Evolutionary conservation across 192 early-diverging fungal genomes (phyloP).

Genomic region (Gryganskiella cystojenkinii): DNA sequence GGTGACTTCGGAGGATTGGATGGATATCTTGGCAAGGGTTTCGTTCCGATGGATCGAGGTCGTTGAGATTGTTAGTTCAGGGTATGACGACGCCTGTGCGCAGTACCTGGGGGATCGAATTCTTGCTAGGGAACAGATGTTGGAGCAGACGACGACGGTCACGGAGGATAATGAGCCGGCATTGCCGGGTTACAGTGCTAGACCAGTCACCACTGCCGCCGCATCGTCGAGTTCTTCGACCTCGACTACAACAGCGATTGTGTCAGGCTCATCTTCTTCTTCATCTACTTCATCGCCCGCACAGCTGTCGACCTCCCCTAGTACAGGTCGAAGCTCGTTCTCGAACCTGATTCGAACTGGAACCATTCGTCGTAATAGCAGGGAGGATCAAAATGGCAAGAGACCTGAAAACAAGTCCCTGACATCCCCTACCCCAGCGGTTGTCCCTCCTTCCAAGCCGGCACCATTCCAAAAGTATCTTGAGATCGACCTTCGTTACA

Average conservation of each 20-base stretch:
- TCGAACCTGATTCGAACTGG: not conserved
- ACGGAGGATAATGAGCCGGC: not conserved
- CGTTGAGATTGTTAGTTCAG: conserved; percentile 37
- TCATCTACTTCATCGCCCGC: not conserved
- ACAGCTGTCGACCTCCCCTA: not conserved
- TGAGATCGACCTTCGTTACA: conserved; percentile 48
- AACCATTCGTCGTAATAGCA: not conserved
- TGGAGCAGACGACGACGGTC: not conserved
- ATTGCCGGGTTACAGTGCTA: conserved; percentile 5
- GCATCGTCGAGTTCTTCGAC: not conserved
- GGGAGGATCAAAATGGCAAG: not conserved
- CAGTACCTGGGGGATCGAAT: conserved; percentile 30
- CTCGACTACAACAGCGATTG: not conserved
- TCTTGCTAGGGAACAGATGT: conserved; percentile 14
- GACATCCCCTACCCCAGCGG: not conserved
- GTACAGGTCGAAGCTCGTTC: conserved; percentile 6
- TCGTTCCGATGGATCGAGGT: conserved; percentile 39
- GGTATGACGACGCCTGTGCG: conserved; percentile 31
- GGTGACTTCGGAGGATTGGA: conserved; percentile 26
- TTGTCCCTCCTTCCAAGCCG: not conserved
- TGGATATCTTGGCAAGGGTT: conserved; percentile 22
- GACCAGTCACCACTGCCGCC: not conserved
- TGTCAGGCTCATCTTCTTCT: not conserved
- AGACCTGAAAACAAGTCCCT: not conserved
- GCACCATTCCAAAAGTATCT: conserved; percentile 39